These are phyloP conservation scores for Ulmus americana DNA, from an alignment of 331 rosid genomes.

Conservation along the genomic window DNA sequence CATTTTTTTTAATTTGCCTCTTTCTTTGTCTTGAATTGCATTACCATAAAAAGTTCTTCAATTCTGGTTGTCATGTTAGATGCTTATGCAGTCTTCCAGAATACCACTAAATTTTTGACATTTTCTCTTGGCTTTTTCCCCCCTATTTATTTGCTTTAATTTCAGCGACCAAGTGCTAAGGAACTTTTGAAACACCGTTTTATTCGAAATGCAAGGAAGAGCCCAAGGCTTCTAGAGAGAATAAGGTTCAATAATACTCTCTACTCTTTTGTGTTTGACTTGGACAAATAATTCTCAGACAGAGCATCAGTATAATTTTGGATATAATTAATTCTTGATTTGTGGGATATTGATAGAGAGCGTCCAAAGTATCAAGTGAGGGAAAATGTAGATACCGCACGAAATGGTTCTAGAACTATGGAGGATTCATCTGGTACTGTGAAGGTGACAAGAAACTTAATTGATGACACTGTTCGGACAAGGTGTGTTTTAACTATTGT, in stretches of 20 bases:
- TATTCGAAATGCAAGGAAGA: slow-evolving; percentile 81
- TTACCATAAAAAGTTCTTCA: background rate
- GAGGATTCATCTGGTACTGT: slow-evolving; percentile 69
- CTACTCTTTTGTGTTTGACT: background rate
- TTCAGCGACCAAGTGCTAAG: slow-evolving; percentile 94
- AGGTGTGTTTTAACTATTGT: slow-evolving; percentile 48
- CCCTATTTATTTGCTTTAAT: slow-evolving; percentile 22
- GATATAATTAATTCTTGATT: slow-evolving; percentile 29
- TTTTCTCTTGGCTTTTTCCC: slow-evolving; percentile 11
- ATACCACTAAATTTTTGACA: background rate
- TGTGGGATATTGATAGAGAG: slow-evolving; percentile 53
- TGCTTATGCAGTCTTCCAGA: background rate
- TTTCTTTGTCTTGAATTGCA: background rate
- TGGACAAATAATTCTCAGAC: slow-evolving; percentile 4
- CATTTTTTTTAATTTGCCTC: background rate
- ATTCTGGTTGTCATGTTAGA: background rate
- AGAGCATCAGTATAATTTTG: slow-evolving; percentile 16
- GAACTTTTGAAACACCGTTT: slow-evolving; percentile 91
- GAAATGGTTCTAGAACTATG: slow-evolving; percentile 48
- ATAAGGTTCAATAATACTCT: slow-evolving; percentile 52
- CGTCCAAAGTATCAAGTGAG: slow-evolving; percentile 76
- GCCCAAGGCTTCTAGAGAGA: slow-evolving; percentile 84
- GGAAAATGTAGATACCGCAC: slow-evolving; percentile 54
- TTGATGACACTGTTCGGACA: slow-evolving; percentile 59
- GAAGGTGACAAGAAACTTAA: slow-evolving; percentile 50